Evolutionary conservation across 2,329 filamentous ascomycete species (phyloP), one percentile per base, ranked within the genome.

Genomic region (Phaeophleospora eucalypticola): DNA sequence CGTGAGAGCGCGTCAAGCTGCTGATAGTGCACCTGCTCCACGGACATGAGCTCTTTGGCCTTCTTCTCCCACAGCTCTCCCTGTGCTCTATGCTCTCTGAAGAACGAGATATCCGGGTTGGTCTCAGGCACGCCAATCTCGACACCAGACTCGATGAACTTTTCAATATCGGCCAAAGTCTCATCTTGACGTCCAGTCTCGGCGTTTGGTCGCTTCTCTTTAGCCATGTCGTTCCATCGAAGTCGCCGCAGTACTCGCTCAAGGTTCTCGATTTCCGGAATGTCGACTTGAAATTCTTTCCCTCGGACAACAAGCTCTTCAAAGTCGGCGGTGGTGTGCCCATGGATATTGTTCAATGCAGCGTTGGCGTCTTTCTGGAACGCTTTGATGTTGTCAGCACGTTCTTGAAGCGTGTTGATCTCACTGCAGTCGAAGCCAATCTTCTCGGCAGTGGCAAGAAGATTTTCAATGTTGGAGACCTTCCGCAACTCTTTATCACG

Each of bases 371-470:
- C 85, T 46, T 80, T 77, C 66, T 91, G 89, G 69, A 95, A 98
- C 48, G 82, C 80, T 56, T 86, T 82, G 68, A 98, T 93, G 42
- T 86, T 84, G 54, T 87, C 83, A 49, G 87, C 86, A 41, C 91
- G 86, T 65, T 97, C 90, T 63, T 85, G 84, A 44, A 98, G 76
- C 53, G 88, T 85, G 32, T 78, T 78, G 60, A 97, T 95, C 68
- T 98, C 91, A 34, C 87, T 85, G 67, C 89, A 95, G 58, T 96
- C 89, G 65, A 98, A 98, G 12, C 87, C 88, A 53, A 97, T 83
- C 58, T 84, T 82, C 60, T 95, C 86, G 18, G 91, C 91, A 58
- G 90, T 83, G 49, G 81, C 77, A 47, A 98, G 80, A 39, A 98
- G 80, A 54, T 87, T 86, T 64, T 87, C 82, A 54, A 98, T 88